Evolutionary conservation across 2,329 filamentous ascomycete genomes (phyloP).

Genomic region (Fusarium irregulare): DNA sequence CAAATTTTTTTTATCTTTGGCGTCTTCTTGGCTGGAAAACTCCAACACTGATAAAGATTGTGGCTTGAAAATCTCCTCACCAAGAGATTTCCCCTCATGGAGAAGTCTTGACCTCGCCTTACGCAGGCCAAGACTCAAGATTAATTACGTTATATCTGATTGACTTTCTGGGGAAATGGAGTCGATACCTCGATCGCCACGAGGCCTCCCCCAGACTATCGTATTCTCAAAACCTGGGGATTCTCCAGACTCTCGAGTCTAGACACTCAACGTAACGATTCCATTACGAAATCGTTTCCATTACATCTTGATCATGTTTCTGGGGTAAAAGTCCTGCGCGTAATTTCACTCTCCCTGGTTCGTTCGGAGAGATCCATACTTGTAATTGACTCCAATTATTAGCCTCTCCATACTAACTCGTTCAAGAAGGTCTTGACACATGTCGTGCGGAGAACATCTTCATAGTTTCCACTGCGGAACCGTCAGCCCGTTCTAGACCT

Average conservation of each 20-base stretch:
- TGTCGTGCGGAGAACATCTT: slow-evolving; percentile 31
- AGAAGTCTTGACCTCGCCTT: not conserved
- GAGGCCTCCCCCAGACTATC: slow-evolving; percentile 26
- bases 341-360: slow-evolving; percentile 30
- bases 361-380: slow-evolving; percentile 24
- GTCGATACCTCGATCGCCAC: slow-evolving; percentile 17
- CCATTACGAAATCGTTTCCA: slow-evolving; percentile 40
- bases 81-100: slow-evolving; percentile 31
- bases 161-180: slow-evolving; percentile 41
- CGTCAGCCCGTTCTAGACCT: slow-evolving; percentile 35
- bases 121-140: slow-evolving; percentile 17
- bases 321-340: slow-evolving; percentile 28
- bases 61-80: slow-evolving; percentile 29
- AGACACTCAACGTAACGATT: slow-evolving; percentile 26
- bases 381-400: slow-evolving; percentile 38
- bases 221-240: slow-evolving; percentile 24
- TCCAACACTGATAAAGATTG: slow-evolving; percentile 18
- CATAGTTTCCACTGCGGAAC: slow-evolving; percentile 34
- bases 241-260: slow-evolving; percentile 36
- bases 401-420: slow-evolving; percentile 24
- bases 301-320: slow-evolving; percentile 22
- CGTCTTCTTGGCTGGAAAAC: slow-evolving; percentile 39
- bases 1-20: slow-evolving; percentile 31
- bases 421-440: slow-evolving; percentile 35
- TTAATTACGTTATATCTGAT: slow-evolving; percentile 15